Percentiles rank a stretch among this genome's conserved stretches.
These are phyloP conservation scores for Brassica nigra DNA, from an alignment of 345 rosid species.

Conservation along the genomic window DNA sequence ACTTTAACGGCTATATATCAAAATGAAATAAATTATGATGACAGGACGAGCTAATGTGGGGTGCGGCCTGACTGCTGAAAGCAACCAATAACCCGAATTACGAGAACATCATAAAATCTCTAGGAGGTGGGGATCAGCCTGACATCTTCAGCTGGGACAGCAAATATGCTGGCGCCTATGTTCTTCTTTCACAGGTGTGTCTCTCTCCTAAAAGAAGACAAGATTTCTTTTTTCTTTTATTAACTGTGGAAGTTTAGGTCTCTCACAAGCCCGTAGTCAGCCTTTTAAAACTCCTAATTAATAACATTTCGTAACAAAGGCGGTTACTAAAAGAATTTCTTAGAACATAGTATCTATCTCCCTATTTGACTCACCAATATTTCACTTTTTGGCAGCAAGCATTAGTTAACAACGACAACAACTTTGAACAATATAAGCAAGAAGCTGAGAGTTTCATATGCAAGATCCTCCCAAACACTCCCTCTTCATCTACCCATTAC, in stretches of 20 bases:
- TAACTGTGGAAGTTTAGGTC: too few relatives aligned
- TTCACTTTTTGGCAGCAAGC: conserved; percentile 49
- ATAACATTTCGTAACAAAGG: too few relatives aligned
- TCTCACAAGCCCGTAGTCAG: too few relatives aligned
- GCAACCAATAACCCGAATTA: conserved; percentile 71
- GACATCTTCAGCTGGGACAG: conserved; percentile 95
- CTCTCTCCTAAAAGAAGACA: neutral
- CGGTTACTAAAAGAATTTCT: too few relatives aligned
- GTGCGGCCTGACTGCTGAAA: conserved; percentile 60
- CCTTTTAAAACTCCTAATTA: too few relatives aligned
- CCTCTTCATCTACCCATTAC: conserved; percentile 72
- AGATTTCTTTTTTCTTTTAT: too few relatives aligned
- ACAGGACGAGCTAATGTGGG: conserved; percentile 93
- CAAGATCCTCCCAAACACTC: conserved; percentile 73
- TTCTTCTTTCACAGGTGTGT: conserved; percentile 71
- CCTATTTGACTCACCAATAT: neutral
- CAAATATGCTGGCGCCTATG: conserved; percentile 81
- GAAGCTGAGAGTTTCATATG: conserved; percentile 87
- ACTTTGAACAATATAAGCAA: conserved; percentile 59
- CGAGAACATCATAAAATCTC: conserved; percentile 56
- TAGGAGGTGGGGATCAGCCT: conserved; percentile 75
- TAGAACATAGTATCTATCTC: neutral
- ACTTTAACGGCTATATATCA: too few relatives aligned
- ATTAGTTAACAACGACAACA: conserved; percentile 57
- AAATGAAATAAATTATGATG: neutral